Base-by-base conservation (phyloP, 2,329 filamentous ascomycete genomes). In the Aspergillus neoniger region DNA sequence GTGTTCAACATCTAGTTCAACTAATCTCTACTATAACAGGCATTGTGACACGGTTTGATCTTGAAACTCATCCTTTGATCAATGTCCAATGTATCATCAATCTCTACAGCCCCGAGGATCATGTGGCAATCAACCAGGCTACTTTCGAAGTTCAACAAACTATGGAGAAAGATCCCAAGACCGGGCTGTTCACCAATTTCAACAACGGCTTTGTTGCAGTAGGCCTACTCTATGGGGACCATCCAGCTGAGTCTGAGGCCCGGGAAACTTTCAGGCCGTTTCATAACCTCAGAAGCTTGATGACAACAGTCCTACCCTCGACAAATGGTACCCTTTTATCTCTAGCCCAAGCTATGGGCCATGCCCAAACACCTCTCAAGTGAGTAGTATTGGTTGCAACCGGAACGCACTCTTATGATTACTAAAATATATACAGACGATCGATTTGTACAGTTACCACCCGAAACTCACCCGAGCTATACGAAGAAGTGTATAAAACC, bases 111-210 rank as follows among this genome's bases (percentile, higher is more conserved):
- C 54, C 32, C 3, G 28, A 38, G 1, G 54, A 57, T 25, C 21
- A 58, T 7, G 17, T 28, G 17, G 51, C 19, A 6, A 44, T 54
- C 2, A 54, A 54, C 15, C 3, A 43, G 15, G 51, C 51, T 6
- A 54, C 51, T 1, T 36, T 14, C 9, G 23, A 36, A 6, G 38
- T 44, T 3, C 51, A 54, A 28, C 5, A 28, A 1, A 32, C 9
- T 6, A 54, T 54, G 51, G 36, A 54, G 38, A 10, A 25, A 5
- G 51, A 63, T 23, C 49, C 54, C 1, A 63, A 61, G 32, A 58
- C 56, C 1, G 61, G 58, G 7, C 23, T 58, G 14, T 63, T 63
- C 25, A 61, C 61, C n/a, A 63, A 63, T 38, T 63, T 52, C 55
- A 63, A 63, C 44, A 32, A 61, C 2, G 61, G 58, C 30, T 52